Base-by-base conservation (phyloP, 2,329 filamentous ascomycete genomes). In the Fusarium humuli region DNA sequence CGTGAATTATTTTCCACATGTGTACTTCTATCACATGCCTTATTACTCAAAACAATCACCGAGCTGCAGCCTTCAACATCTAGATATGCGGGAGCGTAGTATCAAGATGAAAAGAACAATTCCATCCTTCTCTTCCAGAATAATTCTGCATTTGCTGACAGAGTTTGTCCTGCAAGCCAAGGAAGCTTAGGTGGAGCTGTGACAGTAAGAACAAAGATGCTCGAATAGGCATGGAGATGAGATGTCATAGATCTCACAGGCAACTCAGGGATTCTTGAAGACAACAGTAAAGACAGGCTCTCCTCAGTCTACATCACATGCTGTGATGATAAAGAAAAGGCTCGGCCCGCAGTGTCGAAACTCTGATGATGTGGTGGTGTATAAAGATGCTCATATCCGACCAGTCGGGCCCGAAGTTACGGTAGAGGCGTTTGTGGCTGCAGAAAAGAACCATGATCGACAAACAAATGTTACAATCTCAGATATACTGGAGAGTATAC, bases 311-410 rank as follows among this genome's bases (percentile, higher is more conserved):
- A n/a, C 12, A 32, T 34, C 57, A 56, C 53, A 57, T 71, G 65
- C 50, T 59, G 47, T 22, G 16, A 57, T 11, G 27, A 60, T 46
- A 50, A 56, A 60, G 46, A 57, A 70, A 63, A 71, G 72, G 72
- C 45, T 60, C 72, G 61, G 70, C 68, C 72, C 72, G 72, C 60
- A 45, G 47, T 59, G 50, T 64, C 54, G 47, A 71, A 70, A 73
- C 62, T 62, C 40, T 73, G 57, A 57, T 63, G 30, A 32, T 37
- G 49, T 46, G 29, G n/a, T 29, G 34, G 30, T 41, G 52, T 58
- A 29, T 27, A 55, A 45, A 58, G 44, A 42, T 23, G 32, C 23
- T 20, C 18, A 40, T 20, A 30, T 12, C 13, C 16, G 29, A 34
- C 40, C 44, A 49, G 8, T 29, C n/a, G 42, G 34, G 16, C 41